Evolutionary conservation across 2,329 filamentous ascomycete genomes (phyloP), one percentile per base, ranked within the genome.

Genomic region (Ophiostoma sp.): DNA sequence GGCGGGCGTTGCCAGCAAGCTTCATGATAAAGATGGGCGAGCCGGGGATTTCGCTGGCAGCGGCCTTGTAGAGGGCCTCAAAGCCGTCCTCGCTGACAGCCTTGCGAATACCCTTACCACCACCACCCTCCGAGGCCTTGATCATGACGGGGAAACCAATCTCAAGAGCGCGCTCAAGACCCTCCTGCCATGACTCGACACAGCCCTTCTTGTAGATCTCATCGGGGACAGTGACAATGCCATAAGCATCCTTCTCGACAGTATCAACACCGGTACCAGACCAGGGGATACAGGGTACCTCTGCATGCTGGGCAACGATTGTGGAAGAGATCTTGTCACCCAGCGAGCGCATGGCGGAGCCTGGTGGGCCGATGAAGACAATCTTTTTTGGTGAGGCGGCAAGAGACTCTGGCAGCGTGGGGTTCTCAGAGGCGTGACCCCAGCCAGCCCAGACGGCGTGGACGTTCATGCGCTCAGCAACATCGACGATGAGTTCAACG

Each of bases 21-120:
- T 99, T 97, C 95, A 99, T 99, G 83, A 99, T 96, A 86, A 99
- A 99, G 81, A 99, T 99, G 75, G 96, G 95, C 39, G 95, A 99
- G 67, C 96, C 96, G 13, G 95, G 96, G 75, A 99, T 98, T 81
- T 99, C 96, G 80, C 90, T 96, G 5, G 95, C 94, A 31, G 96
- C 95, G 65, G 94, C 95, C 81, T 96, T 95, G 86, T 98, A 99
- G 65, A 98, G 85, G 75, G 86, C 84, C 78, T 90, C 86, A 77
- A 99, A 99, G 73, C 91, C 89, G 60, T 94, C 90, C 79, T 97
- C 94, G 72, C 85, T 85, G 73, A 92, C 85, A 75, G 95, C 95
- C 83, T 98, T 97, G 79, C 96, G 93, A 79, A 99, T 99, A 86
- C 95, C 95, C 85, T 99, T 99, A 79, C 95, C 95, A 83, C 95